Conservation (phyloP, 176 grass and related monocot species). For the Oryza punctata region DNA sequence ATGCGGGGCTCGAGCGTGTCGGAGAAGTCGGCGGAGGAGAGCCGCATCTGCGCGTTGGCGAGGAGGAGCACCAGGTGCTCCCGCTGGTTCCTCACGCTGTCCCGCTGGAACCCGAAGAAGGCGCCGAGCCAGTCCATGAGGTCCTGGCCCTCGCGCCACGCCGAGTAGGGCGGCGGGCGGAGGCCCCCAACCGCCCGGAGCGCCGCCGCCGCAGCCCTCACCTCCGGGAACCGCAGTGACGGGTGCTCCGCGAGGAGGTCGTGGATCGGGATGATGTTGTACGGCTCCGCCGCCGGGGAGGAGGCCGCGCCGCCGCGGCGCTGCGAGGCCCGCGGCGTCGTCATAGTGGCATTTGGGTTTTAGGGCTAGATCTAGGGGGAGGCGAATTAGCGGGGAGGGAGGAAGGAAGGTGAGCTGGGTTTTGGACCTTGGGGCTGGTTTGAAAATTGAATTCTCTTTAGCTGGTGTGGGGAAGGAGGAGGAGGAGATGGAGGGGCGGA, state of each 20-base stretch:
- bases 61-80: slow-evolving; percentile 95
- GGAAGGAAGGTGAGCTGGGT: neutral
- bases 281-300: slow-evolving; percentile 45
- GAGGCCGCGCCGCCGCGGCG: neutral
- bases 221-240: slow-evolving; percentile 79
- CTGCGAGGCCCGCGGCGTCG: slow-evolving; percentile 42
- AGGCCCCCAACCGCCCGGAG: slow-evolving; percentile 62
- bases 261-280: slow-evolving; percentile 95
- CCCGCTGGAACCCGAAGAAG: slow-evolving; percentile 94
- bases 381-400: neutral
- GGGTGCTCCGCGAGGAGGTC: slow-evolving; percentile 88
- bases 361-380: slow-evolving; percentile 45
- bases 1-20: slow-evolving; percentile 62
- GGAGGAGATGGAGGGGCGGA: no score
- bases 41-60: slow-evolving; percentile 94
- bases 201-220: slow-evolving; percentile 75
- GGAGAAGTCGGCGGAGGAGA: slow-evolving; percentile 62
- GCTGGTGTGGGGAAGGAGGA: slow-evolving; percentile 26
- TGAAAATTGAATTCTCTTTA: slow-evolving; percentile 44
- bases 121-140: slow-evolving; percentile 88
- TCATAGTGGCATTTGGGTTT: slow-evolving; percentile 65
- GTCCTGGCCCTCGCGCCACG: slow-evolving; percentile 68
- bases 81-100: slow-evolving; percentile 94
- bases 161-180: slow-evolving; percentile 52
- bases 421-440: slow-evolving; percentile 30